Conservation (phyloP, 805 yeast genomes). For the Wickerhamiella australiensis region DNA sequence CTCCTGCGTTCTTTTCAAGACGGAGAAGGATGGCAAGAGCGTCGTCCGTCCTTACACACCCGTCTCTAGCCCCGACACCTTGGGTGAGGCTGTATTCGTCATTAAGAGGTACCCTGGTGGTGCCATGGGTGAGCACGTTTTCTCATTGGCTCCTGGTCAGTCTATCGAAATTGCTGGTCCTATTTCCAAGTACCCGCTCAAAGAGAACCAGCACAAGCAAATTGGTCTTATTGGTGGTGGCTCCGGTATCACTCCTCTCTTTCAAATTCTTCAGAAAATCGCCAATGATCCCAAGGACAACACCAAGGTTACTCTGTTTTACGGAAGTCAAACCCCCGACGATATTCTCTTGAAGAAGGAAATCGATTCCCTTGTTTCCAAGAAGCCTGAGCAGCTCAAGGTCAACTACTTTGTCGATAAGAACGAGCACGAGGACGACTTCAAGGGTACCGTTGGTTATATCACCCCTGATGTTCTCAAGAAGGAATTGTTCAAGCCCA, state of each 20-base stretch:
- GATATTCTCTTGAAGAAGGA: slow-evolving; percentile 75
- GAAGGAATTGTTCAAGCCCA: slow-evolving; percentile 50
- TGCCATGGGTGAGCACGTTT: slow-evolving; percentile 66
- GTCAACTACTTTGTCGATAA: slow-evolving; percentile 72
- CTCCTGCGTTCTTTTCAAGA: slow-evolving; percentile 69
- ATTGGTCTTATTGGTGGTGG: slow-evolving; percentile 90
- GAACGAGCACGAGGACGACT: slow-evolving; percentile 17
- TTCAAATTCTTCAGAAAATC: slow-evolving; percentile 70
- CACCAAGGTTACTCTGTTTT: slow-evolving; percentile 72
- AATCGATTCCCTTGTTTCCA: slow-evolving; percentile 53
- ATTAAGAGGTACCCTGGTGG: slow-evolving; percentile 80
- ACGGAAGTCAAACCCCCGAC: slow-evolving; percentile 64
- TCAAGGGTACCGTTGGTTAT: slow-evolving; percentile 40
- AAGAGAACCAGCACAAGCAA: slow-evolving; percentile 67
- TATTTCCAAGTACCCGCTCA: slow-evolving; percentile 79
- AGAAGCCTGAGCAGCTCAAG: slow-evolving; percentile 66
- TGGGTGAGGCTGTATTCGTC: slow-evolving; percentile 68
- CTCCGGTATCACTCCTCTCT: slow-evolving; percentile 91
- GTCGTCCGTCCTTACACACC: slow-evolving; percentile 85
- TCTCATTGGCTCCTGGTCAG: slow-evolving; percentile 61
- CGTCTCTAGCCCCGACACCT: slow-evolving; percentile 50
- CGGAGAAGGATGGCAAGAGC: slow-evolving; percentile 69
- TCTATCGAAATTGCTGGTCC: slow-evolving; percentile 91
- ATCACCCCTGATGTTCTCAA: slow-evolving; percentile 64
- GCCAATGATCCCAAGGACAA: slow-evolving; percentile 72